Evolutionary conservation across 2,329 filamentous ascomycete species (phyloP).

Genomic region (Trichoderma atroviride): DNA sequence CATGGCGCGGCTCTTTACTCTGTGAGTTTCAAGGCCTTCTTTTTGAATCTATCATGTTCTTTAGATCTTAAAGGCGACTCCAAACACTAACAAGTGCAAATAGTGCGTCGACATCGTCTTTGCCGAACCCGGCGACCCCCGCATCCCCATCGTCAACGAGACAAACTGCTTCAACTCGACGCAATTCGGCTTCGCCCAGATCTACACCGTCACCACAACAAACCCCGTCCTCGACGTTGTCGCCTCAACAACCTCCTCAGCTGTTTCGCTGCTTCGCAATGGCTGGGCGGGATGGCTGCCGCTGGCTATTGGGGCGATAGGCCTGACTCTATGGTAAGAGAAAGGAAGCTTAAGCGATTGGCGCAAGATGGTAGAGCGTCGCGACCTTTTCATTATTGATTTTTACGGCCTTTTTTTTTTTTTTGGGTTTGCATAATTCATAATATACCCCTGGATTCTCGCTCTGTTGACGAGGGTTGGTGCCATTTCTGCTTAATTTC

Average conservation of each 20-base stretch:
- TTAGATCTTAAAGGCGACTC: no score
- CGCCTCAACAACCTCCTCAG: slow-evolving; percentile 31
- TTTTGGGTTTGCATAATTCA: neutral
- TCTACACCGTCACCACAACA: slow-evolving; percentile 69
- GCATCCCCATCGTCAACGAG: slow-evolving; percentile 71
- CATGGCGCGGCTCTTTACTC: slow-evolving; percentile 84
- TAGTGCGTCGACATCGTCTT: slow-evolving; percentile 96
- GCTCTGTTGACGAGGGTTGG: slow-evolving; percentile 2
- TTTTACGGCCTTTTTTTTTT: neutral
- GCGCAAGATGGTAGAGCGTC: neutral
- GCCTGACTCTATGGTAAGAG: slow-evolving; percentile 41
- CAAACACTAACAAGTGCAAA: neutral
- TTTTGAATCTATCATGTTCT: neutral
- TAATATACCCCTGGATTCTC: slow-evolving; percentile 22
- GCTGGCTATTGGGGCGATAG: slow-evolving; percentile 43
- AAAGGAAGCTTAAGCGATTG: neutral
- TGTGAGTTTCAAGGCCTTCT: slow-evolving; percentile 50
- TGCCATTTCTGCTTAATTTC: neutral
- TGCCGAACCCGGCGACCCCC: slow-evolving; percentile 70
- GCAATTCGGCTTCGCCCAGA: slow-evolving; percentile 72
- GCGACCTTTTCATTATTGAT: no score
- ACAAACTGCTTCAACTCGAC: slow-evolving; percentile 89
- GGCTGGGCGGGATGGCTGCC: slow-evolving; percentile 48
- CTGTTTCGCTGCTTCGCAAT: slow-evolving; percentile 31
- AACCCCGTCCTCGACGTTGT: slow-evolving; percentile 8